Evolutionary conservation across 1,284 basidiomycete species (phyloP), one percentile per base, ranked within the genome.

Genomic region (Earliella scabrosa): DNA sequence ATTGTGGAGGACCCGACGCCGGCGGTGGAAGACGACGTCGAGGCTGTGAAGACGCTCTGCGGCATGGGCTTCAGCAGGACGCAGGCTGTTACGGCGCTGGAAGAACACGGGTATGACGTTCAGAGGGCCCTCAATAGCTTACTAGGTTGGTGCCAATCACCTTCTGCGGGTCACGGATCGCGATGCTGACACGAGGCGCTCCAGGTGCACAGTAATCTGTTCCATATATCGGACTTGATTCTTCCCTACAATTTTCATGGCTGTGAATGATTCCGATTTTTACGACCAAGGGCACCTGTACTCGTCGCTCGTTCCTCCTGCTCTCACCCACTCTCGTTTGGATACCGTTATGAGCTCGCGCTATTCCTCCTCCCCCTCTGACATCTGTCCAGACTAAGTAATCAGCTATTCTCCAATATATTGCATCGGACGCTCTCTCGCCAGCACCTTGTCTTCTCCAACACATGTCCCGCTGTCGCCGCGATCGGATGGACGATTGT

Each of bases 11-110:
- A 81, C 14, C 65, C 64, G 7, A 82, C 86, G 4, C 83, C 88
- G 0, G 81, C 80, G 2, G 77, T 79, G 10, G 87, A 87, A 27
- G 90, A 92, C 59, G 92, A 94, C 60, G 85, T 88, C 5, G 86
- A 88, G 61, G 75, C 85, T 0, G 89, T 95, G 31, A 93, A 90
- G 68, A 86, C 88, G 64, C 75, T 95, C 41, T 83, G 82, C 45
- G 81, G 79, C 27, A 94, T 95, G 92, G 92, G 93, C 35, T 95
- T 95, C 77, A 87, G 81, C 63, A 83, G 92, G 45, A 72, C 77
- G n/a, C 86, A 93, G 69, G 89, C 90, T 0, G 81, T 95, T 7
- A 77, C 77, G 24, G 90, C 92, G 18, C 77, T 95, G 14, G 92
- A 95, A 71, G 81, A 79, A 57, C 77, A 87, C 66, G 85, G 83